Evolutionary conservation across 805 yeast genomes (phyloP).

Genomic region (Priceomyces melissophilus): DNA sequence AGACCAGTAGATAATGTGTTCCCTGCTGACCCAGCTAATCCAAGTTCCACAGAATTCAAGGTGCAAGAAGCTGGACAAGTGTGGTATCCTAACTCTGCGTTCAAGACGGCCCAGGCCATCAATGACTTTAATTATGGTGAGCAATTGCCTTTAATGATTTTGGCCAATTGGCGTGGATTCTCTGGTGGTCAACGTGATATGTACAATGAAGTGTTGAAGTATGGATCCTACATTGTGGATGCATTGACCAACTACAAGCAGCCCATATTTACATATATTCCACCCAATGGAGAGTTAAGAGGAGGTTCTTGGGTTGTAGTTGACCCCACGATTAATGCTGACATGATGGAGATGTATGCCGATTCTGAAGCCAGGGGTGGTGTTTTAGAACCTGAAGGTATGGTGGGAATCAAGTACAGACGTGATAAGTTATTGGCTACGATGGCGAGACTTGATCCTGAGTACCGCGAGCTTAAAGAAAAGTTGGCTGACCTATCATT

Average conservation of each 20-base stretch:
- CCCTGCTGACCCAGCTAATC: conserved; percentile 99
- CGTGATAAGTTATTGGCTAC: conserved; percentile 88
- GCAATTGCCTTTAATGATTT: conserved; percentile 92
- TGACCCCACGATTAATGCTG: conserved; percentile 95
- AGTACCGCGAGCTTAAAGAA: conserved; percentile 64
- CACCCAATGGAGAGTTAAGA: conserved; percentile 97
- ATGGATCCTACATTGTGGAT: conserved; percentile 95
- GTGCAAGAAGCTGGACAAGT: conserved; percentile 98
- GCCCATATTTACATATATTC: conserved; percentile 95
- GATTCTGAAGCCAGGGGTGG: conserved; percentile 95
- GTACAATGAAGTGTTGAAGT: conserved; percentile 97
- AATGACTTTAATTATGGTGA: conserved; percentile 98
- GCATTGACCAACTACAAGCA: conserved; percentile 94
- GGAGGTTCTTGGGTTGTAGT: conserved; percentile 99
- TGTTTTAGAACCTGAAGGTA: conserved; percentile 98
- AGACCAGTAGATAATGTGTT: conserved; percentile 81
- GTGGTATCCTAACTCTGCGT: conserved; percentile 99
- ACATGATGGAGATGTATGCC: conserved; percentile 99
- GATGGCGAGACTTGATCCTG: conserved; percentile 83
- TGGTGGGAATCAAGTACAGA: conserved; percentile 98
- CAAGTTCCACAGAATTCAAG: conserved; percentile 82
- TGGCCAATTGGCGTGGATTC: conserved; percentile 99
- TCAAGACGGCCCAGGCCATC: conserved; percentile 98
- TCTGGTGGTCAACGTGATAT: conserved; percentile 99
- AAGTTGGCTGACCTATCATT: conserved; percentile 52